A percentile compares a stretch with the other conserved stretches of the same genome.
Conservation (phyloP, 2,329 filamentous ascomycete genomes). For the Neurospora sp. region DNA sequence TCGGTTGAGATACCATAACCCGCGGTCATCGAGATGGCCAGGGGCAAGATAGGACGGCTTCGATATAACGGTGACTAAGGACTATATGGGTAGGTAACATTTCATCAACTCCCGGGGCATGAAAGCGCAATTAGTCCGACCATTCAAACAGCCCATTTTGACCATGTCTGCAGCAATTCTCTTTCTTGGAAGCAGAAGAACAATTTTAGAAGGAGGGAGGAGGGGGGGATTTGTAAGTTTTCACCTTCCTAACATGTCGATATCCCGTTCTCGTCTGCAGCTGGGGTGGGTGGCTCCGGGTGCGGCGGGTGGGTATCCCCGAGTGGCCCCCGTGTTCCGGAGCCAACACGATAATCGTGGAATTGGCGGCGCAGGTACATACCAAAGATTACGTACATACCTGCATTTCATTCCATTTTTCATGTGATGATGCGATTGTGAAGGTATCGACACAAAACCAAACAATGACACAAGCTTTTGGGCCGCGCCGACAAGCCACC, state of each 20-base stretch:
- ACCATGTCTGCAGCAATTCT: neutral
- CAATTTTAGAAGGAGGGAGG: neutral
- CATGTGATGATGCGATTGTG: neutral
- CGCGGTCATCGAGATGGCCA: neutral
- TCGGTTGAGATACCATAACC: neutral
- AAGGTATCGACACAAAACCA: neutral
- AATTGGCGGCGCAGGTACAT: neutral
- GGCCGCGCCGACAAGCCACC: neutral
- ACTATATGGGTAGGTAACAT: neutral
- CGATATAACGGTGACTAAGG: neutral
- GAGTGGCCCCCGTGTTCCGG: neutral
- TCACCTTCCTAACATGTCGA: neutral
- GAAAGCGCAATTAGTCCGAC: neutral
- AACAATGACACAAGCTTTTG: neutral
- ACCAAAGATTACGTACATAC: neutral
- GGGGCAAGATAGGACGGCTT: neutral
- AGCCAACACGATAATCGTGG: neutral
- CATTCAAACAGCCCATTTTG: neutral
- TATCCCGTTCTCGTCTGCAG: neutral
- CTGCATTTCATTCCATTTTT: neutral
- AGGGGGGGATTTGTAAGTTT: neutral
- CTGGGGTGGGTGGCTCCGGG: neutral
- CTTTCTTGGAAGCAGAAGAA: neutral
- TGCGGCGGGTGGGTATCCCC: neutral
- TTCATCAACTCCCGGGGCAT: neutral